phyloP scores from a whole-genome alignment of 2,329 filamentous ascomycete genomes.

The Cadophora malorum region DNA sequence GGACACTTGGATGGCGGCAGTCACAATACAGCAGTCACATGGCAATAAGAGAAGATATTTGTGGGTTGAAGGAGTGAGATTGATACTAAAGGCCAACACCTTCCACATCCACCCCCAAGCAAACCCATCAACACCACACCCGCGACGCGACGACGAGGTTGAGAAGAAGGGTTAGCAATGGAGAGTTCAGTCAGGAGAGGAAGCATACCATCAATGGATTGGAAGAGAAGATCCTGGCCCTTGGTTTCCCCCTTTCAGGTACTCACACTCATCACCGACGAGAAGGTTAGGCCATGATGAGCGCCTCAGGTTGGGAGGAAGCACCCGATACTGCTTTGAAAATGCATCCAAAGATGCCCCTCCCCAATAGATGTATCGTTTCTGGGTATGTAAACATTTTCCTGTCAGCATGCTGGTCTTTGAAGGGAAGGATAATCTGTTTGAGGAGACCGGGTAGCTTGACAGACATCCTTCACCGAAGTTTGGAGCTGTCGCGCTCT shows the following conservation, averaged over 20 bases:
- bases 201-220: background rate
- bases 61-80: background rate
- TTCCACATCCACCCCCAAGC: background rate
- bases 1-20: background rate
- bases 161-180: slow-evolving; percentile 3
- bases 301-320: background rate
- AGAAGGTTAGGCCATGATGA: slow-evolving; percentile 3
- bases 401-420: background rate
- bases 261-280: slow-evolving; percentile 1
- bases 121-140: background rate
- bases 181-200: background rate
- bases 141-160: background rate
- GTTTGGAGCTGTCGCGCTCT: slow-evolving; percentile 6
- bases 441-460: background rate
- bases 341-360: background rate
- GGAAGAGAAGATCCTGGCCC: background rate
- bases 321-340: background rate
- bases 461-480: slow-evolving; percentile 12
- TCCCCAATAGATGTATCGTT: background rate
- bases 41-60: background rate
- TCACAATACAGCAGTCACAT: background rate
- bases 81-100: background rate
- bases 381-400: background rate
- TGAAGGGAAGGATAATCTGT: background rate
- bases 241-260: slow-evolving; percentile 1